Percentiles rank a stretch among this genome's conserved stretches.
Evolutionary conservation across 805 yeast species (phyloP).

Genomic region (Clavispora fructus): DNA sequence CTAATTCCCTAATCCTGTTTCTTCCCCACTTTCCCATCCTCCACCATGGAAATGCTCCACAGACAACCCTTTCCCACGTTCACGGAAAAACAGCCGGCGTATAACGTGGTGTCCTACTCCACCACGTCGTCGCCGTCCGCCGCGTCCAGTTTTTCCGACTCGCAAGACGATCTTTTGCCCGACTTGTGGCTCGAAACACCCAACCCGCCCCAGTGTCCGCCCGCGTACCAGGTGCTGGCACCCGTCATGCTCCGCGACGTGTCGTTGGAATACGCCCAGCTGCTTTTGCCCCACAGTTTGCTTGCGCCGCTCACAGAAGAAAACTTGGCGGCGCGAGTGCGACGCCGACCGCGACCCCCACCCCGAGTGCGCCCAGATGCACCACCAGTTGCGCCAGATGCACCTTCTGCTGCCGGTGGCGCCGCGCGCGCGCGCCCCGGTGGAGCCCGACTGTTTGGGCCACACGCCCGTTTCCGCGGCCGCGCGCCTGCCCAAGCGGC

Average conservation of each 20-base stretch:
- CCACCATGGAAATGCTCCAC: slow-evolving; percentile 1
- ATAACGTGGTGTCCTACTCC: background rate
- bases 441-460: no score
- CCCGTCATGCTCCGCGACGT: slow-evolving; percentile 21
- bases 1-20: background rate
- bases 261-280: slow-evolving; percentile 17
- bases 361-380: slow-evolving; percentile 10
- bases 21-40: background rate
- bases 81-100: background rate
- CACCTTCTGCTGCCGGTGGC: background rate
- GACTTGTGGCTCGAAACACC: slow-evolving; percentile 28
- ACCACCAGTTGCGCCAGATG: slow-evolving; percentile 10
- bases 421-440: slow-evolving; percentile 1
- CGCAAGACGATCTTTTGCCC: slow-evolving; percentile 27
- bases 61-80: background rate
- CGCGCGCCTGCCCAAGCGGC: slow-evolving; percentile 2
- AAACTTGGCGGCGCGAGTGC: slow-evolving; percentile 20
- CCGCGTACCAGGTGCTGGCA: slow-evolving; percentile 14
- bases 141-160: slow-evolving; percentile 3
- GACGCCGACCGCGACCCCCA: slow-evolving; percentile 6
- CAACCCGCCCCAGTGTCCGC: background rate
- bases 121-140: slow-evolving; percentile 7
- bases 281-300: slow-evolving; percentile 20
- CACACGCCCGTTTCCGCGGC: no score
- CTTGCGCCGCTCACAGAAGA: slow-evolving; percentile 33